Evolutionary conservation across 164 flowering plant genomes (phyloP), one percentile per base, ranked within the genome.

Genomic region (Aristolochia californica): DNA sequence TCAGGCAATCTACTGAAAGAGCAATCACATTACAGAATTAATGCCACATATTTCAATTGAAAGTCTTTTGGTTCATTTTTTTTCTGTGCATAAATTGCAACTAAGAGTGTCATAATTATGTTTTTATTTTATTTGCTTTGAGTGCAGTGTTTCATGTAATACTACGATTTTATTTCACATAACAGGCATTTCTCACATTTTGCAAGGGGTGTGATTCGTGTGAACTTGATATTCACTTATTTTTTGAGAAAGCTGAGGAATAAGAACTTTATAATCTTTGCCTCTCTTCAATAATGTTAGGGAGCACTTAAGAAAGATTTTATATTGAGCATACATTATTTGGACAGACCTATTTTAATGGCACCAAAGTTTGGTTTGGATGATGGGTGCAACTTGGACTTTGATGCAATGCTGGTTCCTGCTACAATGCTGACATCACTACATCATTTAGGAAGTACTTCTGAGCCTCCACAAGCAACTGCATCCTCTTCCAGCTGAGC

Each of bases 121-220:
- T 34, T 34, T 34, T 34, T n/a, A n/a, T n/a, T n/a, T n/a, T n/a
- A n/a, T 4, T 34, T 12, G 7, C 40, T 34, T 9, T 34, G 10
- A 34, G 9, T 34, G 10, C 40, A 34, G 1, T 7, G 2, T 2
- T 34, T 34, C 10, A 34, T 0, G 0, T 34, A 34, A 12, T 34
- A 1, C 40, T 1, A 8, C 10, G 40, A 48, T 44, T 43, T 47
- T 21, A 14, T 64, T 52, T 38, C 43, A 47, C 57, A 61, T 68
- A 62, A 34, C 93, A 90, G 99, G 99, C 97, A 59, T 94, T 94
- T 74, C 78, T 90, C 64, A 70, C 91, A 23, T 87, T 87, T 66
- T 90, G 97, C 28, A 97, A 94, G 74, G 96, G 84, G 62, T 85
- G 97, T n/a, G n/a, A n/a, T n/a, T n/a, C n/a, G n/a, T n/a, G n/a